Evolutionary conservation across 768 basidiomycete species (phyloP).

Genomic region (Serpula lacrymans): DNA sequence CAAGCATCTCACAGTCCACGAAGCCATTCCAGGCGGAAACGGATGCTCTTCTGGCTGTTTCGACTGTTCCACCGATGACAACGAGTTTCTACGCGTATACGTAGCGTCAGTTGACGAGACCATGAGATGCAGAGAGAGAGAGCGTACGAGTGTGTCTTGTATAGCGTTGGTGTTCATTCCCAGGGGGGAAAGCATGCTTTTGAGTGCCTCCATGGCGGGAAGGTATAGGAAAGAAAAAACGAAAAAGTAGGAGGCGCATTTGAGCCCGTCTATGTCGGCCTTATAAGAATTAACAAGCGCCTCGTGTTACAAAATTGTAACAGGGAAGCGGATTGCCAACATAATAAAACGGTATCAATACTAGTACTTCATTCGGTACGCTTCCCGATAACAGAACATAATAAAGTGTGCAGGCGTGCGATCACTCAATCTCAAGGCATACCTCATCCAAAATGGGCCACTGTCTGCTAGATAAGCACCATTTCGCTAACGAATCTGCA

Average conservation of each 20-base stretch:
- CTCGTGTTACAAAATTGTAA: slow-evolving; percentile 28
- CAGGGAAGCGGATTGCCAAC: slow-evolving; percentile 24
- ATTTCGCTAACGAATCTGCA: background rate
- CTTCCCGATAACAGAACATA: slow-evolving; percentile 20
- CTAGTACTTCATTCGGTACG: slow-evolving; percentile 29
- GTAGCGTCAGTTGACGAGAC: slow-evolving; percentile 1
- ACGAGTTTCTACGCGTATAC: slow-evolving; percentile 66
- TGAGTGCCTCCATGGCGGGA: slow-evolving; percentile 61
- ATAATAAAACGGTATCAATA: slow-evolving; percentile 26
- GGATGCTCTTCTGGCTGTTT: slow-evolving; percentile 78
- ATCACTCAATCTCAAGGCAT: slow-evolving; percentile 12
- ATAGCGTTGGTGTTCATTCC: slow-evolving; percentile 65
- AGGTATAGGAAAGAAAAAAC: slow-evolving; percentile 30
- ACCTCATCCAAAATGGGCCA: slow-evolving; percentile 16
- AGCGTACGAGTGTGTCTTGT: slow-evolving; percentile 72
- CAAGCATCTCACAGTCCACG: slow-evolving; percentile 60
- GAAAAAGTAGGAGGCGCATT: slow-evolving; percentile 26
- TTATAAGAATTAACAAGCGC: slow-evolving; percentile 32
- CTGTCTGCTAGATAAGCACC: slow-evolving; percentile 7
- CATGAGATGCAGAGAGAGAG: background rate
- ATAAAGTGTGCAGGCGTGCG: slow-evolving; percentile 14
- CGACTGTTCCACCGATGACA: slow-evolving; percentile 86
- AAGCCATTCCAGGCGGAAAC: slow-evolving; percentile 89
- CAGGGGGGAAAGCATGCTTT: slow-evolving; percentile 68
- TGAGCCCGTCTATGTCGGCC: slow-evolving; percentile 30